A percentile compares a stretch with the other conserved stretches of the same genome.
Conservation (phyloP, 2,329 filamentous ascomycete species). For the Fusarium marasasianum region DNA sequence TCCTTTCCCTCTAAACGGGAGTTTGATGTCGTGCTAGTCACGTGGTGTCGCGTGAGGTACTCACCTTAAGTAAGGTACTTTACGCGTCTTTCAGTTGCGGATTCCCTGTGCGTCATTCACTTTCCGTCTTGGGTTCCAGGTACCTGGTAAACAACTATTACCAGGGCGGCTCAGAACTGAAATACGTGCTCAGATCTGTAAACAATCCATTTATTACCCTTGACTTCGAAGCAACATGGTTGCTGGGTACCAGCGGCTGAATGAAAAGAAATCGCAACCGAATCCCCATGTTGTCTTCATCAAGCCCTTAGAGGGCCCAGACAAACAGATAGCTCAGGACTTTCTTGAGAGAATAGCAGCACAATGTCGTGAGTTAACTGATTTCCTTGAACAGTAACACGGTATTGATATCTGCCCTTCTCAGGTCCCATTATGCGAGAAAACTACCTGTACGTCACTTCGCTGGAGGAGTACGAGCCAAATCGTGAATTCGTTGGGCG, state of each 20-base stretch:
- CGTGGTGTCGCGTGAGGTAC: conserved; percentile 18
- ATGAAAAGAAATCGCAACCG: conserved; percentile 77
- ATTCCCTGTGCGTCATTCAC: conserved; percentile 21
- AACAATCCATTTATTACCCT: neutral
- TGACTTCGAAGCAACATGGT: conserved; percentile 64
- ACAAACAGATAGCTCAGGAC: conserved; percentile 70
- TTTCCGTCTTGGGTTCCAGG: neutral
- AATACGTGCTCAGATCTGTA: neutral
- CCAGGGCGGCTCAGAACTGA: neutral
- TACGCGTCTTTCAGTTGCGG: conserved; percentile 14
- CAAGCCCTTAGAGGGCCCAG: conserved; percentile 75
- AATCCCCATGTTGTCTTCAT: conserved; percentile 87
- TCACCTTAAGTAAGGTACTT: neutral
- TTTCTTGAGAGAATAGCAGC: conserved; percentile 82
- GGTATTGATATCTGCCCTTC: neutral
- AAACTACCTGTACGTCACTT: conserved; percentile 70
- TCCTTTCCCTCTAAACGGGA: neutral
- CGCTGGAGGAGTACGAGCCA: conserved; percentile 82
- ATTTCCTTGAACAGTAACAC: neutral
- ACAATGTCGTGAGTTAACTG: conserved; percentile 68
- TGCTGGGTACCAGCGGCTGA: conserved; percentile 80
- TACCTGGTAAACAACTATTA: neutral
- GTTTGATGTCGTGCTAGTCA: conserved; percentile 1
- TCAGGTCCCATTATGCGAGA: conserved; percentile 75
- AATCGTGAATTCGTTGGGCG: conserved; percentile 87